These are phyloP conservation scores for Fagopyrum esculentum DNA, from an alignment of 148 eudicot genomes.

Conservation along the genomic window DNA sequence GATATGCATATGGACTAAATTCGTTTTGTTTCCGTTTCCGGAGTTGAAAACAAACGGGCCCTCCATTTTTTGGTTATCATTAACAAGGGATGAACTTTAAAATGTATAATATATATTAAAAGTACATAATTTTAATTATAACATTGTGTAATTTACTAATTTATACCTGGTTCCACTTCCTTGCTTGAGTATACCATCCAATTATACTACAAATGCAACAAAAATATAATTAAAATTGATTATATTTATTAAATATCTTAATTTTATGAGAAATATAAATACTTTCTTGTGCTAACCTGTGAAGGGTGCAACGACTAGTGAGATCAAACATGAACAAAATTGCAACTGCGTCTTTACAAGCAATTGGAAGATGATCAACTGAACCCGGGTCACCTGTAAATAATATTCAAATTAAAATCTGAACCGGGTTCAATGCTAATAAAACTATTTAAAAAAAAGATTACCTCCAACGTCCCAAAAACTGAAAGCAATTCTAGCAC, in stretches of 20 bases:
- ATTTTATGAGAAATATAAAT: neutral
- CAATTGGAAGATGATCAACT: constrained; percentile 62
- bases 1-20: too few relatives aligned
- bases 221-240: neutral
- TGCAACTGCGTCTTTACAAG: constrained; percentile 81
- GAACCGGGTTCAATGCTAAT: neutral
- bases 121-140: too few relatives aligned
- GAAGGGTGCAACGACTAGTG: constrained; percentile 67
- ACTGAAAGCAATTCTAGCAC: constrained; percentile 75
- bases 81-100: too few relatives aligned
- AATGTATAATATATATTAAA: too few relatives aligned
- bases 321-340: constrained; percentile 85
- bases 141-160: neutral
- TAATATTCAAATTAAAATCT: neutral
- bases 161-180: constrained; percentile 69
- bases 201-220: constrained; percentile 43
- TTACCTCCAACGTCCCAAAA: constrained; percentile 97
- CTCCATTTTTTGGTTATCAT: too few relatives aligned
- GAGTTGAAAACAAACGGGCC: too few relatives aligned
- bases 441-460: neutral
- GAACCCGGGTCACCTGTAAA: constrained; percentile 48
- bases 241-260: neutral
- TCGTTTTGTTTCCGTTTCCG: too few relatives aligned
- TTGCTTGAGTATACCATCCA: constrained; percentile 70
- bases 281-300: constrained; percentile 29